Evolutionary conservation across 768 basidiomycete species (phyloP), one percentile per base, ranked within the genome.

Genomic region (Boletus fagicola): DNA sequence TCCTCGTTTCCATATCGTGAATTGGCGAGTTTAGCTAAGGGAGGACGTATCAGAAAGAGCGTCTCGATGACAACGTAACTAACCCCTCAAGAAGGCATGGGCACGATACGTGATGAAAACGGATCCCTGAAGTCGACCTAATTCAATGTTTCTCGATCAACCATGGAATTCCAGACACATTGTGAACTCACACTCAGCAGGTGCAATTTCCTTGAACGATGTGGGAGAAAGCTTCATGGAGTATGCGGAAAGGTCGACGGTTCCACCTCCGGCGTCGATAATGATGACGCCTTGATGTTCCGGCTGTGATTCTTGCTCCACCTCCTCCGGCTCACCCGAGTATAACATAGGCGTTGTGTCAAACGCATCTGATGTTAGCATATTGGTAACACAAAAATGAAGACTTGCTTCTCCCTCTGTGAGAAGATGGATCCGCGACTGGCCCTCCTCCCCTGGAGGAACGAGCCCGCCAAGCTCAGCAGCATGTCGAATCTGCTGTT

Each of bases 331-430:
- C 49, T 64, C 75, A 65, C 35, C 58, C 43, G 49, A 48, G 31
- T 38, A 51, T n/a, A 61, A 18, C 5, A 57, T 58, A 3, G 65
- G 54, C 30, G 40, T 59, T 0, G 49, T 26, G 6, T 54, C 56
- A 20, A 66, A 53, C 35, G 48, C 26, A 3, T 78, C 74, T 2
- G 66, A 71, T 1, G 75, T 70, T 6, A 81, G 62, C 0, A 79
- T 76, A 58, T 75, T 78, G 42, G 75, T 71, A 18, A 84, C 72
- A 46, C 83, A 84, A 59, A 80, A 85, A 62, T 85, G 79, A 4
- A 61, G 60, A 33, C 60, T 83, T 0, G 84, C 84, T 65, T 85
- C 84, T 0, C 84, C 84, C 58, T 86, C 84, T 0, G 83, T 85
- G 5, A 85, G 78, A 52, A 86, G 81, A 4, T 76, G 77, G 2